Percentiles rank a stretch among this genome's conserved stretches.
Conservation (phyloP, 2,329 filamentous ascomycete genomes). For the Incumbomyces lentus region DNA sequence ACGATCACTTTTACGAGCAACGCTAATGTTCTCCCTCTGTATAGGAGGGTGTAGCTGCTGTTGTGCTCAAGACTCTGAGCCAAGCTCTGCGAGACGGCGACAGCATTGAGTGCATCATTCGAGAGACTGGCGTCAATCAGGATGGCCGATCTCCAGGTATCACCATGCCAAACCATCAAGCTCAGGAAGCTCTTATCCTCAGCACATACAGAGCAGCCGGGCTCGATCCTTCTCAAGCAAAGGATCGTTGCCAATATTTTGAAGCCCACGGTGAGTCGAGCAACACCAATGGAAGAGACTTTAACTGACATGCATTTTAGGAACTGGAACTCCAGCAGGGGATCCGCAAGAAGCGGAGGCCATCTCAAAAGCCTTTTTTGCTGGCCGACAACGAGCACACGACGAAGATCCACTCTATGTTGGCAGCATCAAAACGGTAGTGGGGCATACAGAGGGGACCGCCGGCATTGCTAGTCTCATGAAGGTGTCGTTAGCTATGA, state of each 20-base stretch:
- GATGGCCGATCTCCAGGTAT: slow-evolving; percentile 39
- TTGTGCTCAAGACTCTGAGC: slow-evolving; percentile 34
- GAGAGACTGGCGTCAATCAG: slow-evolving; percentile 32
- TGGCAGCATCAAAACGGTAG: slow-evolving; percentile 20
- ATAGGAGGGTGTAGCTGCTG: slow-evolving; percentile 34
- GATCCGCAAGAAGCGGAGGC: slow-evolving; percentile 22
- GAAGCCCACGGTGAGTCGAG: too few species aligned
- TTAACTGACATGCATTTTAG: slow-evolving; percentile 26
- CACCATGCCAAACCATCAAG: slow-evolving; percentile 31
- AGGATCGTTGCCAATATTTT: too few species aligned
- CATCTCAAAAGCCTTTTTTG: slow-evolving; percentile 22
- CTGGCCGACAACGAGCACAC: not conserved
- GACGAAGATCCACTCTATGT: slow-evolving; percentile 21
- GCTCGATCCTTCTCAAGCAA: too few species aligned
- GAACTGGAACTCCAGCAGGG: slow-evolving; percentile 30
- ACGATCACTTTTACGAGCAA: too few species aligned
- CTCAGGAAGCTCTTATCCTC: too few species aligned
- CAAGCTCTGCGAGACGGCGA: slow-evolving; percentile 34
- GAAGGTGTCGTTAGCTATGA: slow-evolving; percentile 22
- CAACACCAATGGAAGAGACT: too few species aligned
- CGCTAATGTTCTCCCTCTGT: too few species aligned
- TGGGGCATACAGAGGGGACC: slow-evolving; percentile 27
- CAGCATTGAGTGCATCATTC: slow-evolving; percentile 34
- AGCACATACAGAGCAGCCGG: too few species aligned
- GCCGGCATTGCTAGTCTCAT: slow-evolving; percentile 24